phyloP scores from a whole-genome alignment of 352 stramenopile species.

The Thraustochytrium sp. region DNA sequence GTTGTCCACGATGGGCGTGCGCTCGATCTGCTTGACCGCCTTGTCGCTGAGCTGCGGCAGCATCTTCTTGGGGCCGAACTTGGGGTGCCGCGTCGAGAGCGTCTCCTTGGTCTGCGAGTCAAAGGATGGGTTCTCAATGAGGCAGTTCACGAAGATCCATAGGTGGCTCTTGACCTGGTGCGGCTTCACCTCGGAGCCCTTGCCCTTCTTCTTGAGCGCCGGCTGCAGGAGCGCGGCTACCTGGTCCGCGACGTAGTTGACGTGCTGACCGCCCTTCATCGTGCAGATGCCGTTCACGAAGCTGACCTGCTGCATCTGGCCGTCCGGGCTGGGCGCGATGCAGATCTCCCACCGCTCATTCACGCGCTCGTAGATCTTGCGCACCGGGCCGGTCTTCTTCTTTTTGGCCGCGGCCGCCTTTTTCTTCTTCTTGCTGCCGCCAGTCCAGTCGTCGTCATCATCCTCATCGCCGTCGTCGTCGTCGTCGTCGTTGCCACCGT shows the following conservation, averaged over 20 bases:
- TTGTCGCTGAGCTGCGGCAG: constrained; percentile 55
- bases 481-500: constrained; percentile 52
- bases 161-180: constrained; percentile 91
- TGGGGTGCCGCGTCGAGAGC: constrained; percentile 74
- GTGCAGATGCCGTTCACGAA: constrained; percentile 98
- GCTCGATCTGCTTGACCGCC: constrained; percentile 47
- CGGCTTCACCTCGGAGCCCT: constrained; percentile 81
- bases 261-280: constrained; percentile 89
- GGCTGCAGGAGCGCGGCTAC: constrained; percentile 75
- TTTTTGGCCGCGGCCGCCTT: constrained; percentile 71
- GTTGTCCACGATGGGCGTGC: constrained; percentile 76
- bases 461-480: constrained; percentile 46
- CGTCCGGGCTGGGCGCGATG: constrained; percentile 76
- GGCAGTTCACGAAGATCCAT: constrained; percentile 86
- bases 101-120: constrained; percentile 98
- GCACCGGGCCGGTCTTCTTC: background rate
- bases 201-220: constrained; percentile 87
- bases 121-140: constrained; percentile 96
- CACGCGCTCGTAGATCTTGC: constrained; percentile 78
- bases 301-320: constrained; percentile 88
- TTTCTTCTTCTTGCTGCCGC: background rate
- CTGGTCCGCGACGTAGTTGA: constrained; percentile 84
- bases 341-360: constrained; percentile 89
- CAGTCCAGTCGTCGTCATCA: background rate
- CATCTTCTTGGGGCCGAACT: constrained; percentile 75